Percentiles rank a stretch among this genome's conserved stretches.
These are phyloP conservation scores for Ceratocystis lukuohia DNA, from an alignment of 2,329 filamentous ascomycete species.

Conservation along the genomic window DNA sequence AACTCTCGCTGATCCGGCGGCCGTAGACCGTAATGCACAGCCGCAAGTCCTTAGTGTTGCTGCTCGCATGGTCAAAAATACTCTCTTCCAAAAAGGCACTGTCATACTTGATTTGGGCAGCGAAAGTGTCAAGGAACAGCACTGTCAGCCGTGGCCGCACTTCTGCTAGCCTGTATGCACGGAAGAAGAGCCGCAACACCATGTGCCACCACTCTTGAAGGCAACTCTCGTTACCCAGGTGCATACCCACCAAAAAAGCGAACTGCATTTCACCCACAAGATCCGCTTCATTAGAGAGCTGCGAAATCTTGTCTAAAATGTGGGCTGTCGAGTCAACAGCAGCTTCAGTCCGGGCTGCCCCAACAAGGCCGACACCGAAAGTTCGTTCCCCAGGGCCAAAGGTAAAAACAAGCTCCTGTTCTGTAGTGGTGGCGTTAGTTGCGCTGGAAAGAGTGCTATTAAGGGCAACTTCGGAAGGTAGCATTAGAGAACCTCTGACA, in stretches of 20 bases:
- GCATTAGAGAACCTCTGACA: slow-evolving; percentile 32
- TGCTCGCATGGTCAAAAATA: slow-evolving; percentile 29
- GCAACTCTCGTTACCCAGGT: slow-evolving; percentile 45
- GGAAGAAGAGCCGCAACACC: slow-evolving; percentile 37
- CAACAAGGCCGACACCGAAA: slow-evolving; percentile 30
- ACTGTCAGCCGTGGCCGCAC: slow-evolving; percentile 33
- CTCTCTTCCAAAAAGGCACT: slow-evolving; percentile 36
- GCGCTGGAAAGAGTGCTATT: slow-evolving; percentile 28
- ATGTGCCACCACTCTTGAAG: slow-evolving; percentile 51
- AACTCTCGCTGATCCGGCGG: slow-evolving; percentile 36
- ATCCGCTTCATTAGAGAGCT: slow-evolving; percentile 26
- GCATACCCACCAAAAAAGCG: slow-evolving; percentile 42
- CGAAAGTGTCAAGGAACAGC: slow-evolving; percentile 37
- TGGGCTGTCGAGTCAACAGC: slow-evolving; percentile 37
- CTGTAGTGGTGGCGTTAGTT: slow-evolving; percentile 25
- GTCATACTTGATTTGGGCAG: slow-evolving; percentile 43
- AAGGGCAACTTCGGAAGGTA: slow-evolving; percentile 30
- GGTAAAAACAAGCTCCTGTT: slow-evolving; percentile 35
- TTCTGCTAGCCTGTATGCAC: slow-evolving; percentile 34
- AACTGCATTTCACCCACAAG: slow-evolving; percentile 49
- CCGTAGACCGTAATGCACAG: slow-evolving; percentile 42
- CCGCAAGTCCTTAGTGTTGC: slow-evolving; percentile 29
- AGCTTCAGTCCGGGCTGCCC: slow-evolving; percentile 31
- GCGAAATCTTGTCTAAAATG: slow-evolving; percentile 25
- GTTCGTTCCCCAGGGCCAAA: slow-evolving; percentile 33